Conservation (phyloP, 1,139 yeast genomes). For the Taphrina sp. region DNA sequence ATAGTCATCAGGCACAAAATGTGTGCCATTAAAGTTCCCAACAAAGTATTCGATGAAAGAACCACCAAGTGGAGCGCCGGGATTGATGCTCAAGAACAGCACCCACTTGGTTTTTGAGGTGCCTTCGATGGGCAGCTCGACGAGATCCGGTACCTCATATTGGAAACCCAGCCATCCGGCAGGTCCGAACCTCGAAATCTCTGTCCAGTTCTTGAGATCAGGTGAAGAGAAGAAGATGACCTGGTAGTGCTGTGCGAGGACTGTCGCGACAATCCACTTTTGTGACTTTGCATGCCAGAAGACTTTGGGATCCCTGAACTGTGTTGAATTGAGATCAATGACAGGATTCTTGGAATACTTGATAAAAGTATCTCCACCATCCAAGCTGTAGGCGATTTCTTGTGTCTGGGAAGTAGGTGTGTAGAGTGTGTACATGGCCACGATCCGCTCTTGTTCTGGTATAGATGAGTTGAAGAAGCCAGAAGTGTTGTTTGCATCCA, state of each 20-base stretch:
- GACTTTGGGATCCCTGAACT: slow-evolving; percentile 50
- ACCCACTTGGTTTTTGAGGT: slow-evolving; percentile 43
- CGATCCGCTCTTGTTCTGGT: slow-evolving; percentile 40
- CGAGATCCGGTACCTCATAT: slow-evolving; percentile 48
- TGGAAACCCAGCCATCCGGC: slow-evolving; percentile 46
- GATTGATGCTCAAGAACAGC: slow-evolving; percentile 45
- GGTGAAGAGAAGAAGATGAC: slow-evolving; percentile 44
- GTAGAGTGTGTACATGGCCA: slow-evolving; percentile 45
- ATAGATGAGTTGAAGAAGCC: slow-evolving; percentile 43
- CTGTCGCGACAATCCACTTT: slow-evolving; percentile 47
- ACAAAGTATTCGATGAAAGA: slow-evolving; percentile 47
- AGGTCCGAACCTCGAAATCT: slow-evolving; percentile 43
- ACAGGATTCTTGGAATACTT: slow-evolving; percentile 45
- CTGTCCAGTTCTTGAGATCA: slow-evolving; percentile 44
- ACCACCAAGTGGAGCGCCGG: slow-evolving; percentile 48
- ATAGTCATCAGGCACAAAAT: slow-evolving; percentile 42
- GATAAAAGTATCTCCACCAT: slow-evolving; percentile 46
- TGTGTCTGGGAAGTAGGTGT: slow-evolving; percentile 41
- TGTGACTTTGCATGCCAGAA: slow-evolving; percentile 45
- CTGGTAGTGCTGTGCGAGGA: slow-evolving; percentile 44
- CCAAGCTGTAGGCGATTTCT: slow-evolving; percentile 44
- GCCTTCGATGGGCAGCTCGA: slow-evolving; percentile 41
- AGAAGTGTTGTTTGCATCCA: slow-evolving; percentile 46
- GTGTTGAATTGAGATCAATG: slow-evolving; percentile 42
- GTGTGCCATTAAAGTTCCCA: slow-evolving; percentile 48